Conservation (phyloP, 2,329 filamentous ascomycete species). For the Didymella arachidicola region DNA sequence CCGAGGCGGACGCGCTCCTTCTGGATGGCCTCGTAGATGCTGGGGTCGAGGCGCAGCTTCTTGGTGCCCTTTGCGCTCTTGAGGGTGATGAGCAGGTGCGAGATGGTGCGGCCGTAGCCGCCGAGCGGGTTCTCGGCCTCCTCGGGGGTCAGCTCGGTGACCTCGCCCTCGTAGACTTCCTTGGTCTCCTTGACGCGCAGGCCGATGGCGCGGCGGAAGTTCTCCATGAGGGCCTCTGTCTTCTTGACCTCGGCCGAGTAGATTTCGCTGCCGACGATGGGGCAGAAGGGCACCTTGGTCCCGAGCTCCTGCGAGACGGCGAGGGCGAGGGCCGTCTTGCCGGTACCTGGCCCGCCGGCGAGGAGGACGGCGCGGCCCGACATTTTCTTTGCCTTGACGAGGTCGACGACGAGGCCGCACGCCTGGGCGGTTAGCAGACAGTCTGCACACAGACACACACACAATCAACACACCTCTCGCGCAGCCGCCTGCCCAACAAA, state of each 20-base stretch:
- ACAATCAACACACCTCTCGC: constrained; percentile 74
- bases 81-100: constrained; percentile 89
- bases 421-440: constrained; percentile 63
- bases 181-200: constrained; percentile 98
- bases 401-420: constrained; percentile 92
- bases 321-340: constrained; percentile 94
- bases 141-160: constrained; percentile 95
- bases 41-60: constrained; percentile 94
- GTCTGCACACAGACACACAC: neutral
- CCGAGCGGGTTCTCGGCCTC: constrained; percentile 97
- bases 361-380: constrained; percentile 91
- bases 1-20: constrained; percentile 96
- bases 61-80: constrained; percentile 97
- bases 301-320: constrained; percentile 97
- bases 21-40: constrained; percentile 98
- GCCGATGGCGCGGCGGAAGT: constrained; percentile 93
- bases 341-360: constrained; percentile 89
- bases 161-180: constrained; percentile 98
- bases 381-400: constrained; percentile 98
- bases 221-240: constrained; percentile 99
- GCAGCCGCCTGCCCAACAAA: constrained; percentile 90
- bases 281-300: constrained; percentile 97
- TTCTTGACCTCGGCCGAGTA: constrained; percentile 99
- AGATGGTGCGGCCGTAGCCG: constrained; percentile 96
- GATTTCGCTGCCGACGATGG: constrained; percentile 96